A percentile compares a stretch with the other conserved stretches of the same genome.
Evolutionary conservation across 2,329 filamentous ascomycete genomes (phyloP).

Genomic region (Ophiostoma ulmi): DNA sequence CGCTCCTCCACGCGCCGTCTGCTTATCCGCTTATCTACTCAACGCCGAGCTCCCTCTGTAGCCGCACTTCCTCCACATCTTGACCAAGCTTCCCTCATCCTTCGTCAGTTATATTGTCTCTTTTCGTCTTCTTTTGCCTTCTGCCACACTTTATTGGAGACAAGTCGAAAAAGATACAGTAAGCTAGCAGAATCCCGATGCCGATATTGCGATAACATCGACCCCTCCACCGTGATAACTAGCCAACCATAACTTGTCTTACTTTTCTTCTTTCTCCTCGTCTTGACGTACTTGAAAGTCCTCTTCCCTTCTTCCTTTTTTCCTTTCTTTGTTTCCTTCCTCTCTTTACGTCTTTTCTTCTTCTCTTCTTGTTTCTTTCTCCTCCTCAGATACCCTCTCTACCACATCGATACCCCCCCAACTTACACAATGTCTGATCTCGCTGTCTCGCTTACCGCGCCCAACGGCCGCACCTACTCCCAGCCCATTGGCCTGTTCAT

Average conservation of each 20-base stretch:
- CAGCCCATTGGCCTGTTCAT: slow-evolving; percentile 75
- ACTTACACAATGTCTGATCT: slow-evolving; percentile 23
- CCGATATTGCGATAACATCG: not conserved
- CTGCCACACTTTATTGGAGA: not conserved
- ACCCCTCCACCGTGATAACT: slow-evolving; percentile 8
- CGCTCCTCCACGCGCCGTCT: not conserved
- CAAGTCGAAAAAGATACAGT: not conserved
- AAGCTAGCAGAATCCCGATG: not conserved
- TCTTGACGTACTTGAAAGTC: not conserved
- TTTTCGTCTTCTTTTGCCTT: not conserved
- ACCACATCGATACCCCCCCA: not conserved
- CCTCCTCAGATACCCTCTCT: not conserved
- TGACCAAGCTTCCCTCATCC: not conserved
- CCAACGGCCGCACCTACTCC: slow-evolving; percentile 66
- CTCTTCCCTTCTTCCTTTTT: not conserved
- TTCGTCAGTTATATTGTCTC: not conserved
- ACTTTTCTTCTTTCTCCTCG: not conserved
- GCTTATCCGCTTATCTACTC: slow-evolving; percentile 7
- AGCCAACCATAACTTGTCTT: slow-evolving; percentile 2
- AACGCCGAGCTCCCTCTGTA: not conserved
- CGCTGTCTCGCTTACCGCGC: slow-evolving; percentile 60
- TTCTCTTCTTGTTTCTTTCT: not conserved
- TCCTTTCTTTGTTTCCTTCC: not conserved
- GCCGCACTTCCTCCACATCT: slow-evolving; percentile 1
- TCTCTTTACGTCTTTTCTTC: not conserved